Percentiles rank a stretch among this genome's conserved stretches.
Conservation (phyloP, 306 rosid species). For the Dalbergia cultrata region DNA sequence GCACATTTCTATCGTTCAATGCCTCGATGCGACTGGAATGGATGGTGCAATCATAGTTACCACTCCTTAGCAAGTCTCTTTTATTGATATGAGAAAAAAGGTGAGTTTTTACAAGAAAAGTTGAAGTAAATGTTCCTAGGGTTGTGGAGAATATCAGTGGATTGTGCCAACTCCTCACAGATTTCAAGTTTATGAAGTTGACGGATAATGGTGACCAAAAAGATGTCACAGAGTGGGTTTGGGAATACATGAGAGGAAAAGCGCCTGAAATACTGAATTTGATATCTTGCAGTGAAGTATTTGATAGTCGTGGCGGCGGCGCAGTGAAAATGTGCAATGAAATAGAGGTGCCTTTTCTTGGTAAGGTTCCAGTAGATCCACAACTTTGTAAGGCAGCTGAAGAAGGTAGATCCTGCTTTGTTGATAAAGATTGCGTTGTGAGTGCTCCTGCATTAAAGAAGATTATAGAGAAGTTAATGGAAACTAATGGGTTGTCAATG, state of each 20-base stretch:
- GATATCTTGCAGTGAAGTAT: constrained; percentile 79
- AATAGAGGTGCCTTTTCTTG: constrained; percentile 86
- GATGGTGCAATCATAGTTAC: constrained; percentile 96
- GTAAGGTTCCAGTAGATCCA: constrained; percentile 93
- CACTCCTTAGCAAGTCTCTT: constrained; percentile 92
- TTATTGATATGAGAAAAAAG: constrained; percentile 88
- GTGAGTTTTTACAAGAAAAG: constrained; percentile 88
- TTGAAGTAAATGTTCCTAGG: constrained; percentile 82
- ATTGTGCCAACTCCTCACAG: constrained; percentile 68
- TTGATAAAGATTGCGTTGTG: constrained; percentile 61
- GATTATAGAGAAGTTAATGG: constrained; percentile 71
- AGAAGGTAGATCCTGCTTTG: constrained; percentile 90
- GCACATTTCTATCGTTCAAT: constrained; percentile 85
- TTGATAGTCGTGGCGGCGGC: constrained; percentile 89
- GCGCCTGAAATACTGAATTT: constrained; percentile 71
- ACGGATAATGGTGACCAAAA: constrained; percentile 69
- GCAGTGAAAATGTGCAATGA: constrained; percentile 82
- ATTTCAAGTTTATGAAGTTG: constrained; percentile 67
- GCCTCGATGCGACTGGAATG: constrained; percentile 72
- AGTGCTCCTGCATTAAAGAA: constrained; percentile 85
- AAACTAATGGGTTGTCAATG: constrained; percentile 59
- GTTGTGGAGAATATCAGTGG: constrained; percentile 98
- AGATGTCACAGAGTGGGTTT: constrained; percentile 79
- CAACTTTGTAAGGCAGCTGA: constrained; percentile 94
- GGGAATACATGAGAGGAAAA: constrained; percentile 66